Evolutionary conservation across 768 basidiomycete species (phyloP).

Genomic region (Trametes meyenii): DNA sequence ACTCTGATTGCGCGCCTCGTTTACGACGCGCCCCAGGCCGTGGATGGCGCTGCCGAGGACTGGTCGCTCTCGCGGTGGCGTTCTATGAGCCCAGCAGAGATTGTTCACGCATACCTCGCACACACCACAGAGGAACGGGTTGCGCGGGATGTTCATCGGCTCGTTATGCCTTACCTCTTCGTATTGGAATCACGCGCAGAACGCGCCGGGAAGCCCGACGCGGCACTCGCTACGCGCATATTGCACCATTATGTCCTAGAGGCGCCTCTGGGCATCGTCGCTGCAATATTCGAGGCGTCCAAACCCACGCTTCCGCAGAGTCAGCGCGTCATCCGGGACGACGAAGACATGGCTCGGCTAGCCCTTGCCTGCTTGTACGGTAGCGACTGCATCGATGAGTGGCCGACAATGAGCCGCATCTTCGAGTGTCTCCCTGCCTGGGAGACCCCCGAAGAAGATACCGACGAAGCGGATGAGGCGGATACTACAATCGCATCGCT

Average conservation of each 20-base stretch:
- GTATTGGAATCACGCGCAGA: constrained; percentile 90
- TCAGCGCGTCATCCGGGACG: constrained; percentile 76
- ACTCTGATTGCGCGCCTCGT: constrained; percentile 84
- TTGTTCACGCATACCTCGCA: constrained; percentile 76
- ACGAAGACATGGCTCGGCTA: constrained; percentile 82
- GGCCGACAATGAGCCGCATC: constrained; percentile 85
- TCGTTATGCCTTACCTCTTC: constrained; percentile 92
- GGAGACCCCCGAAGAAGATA: constrained; percentile 60
- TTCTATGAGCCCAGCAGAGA: constrained; percentile 60
- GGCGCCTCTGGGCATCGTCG: constrained; percentile 66
- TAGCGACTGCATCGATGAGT: constrained; percentile 66
- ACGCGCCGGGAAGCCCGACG: constrained; percentile 72
- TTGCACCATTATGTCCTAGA: constrained; percentile 74
- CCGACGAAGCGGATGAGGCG: constrained; percentile 72
- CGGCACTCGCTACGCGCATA: constrained; percentile 60
- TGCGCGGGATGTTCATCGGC: constrained; percentile 65
- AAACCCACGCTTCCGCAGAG: constrained; percentile 80
- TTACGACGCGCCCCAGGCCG: constrained; percentile 65
- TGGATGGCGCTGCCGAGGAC: constrained; percentile 50
- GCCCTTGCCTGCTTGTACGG: constrained; percentile 92
- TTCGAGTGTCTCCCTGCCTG: constrained; percentile 97
- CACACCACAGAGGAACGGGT: constrained; percentile 70
- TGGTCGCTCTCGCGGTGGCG: constrained; percentile 82
- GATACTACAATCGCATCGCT: constrained; percentile 83
- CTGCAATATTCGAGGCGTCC: constrained; percentile 84